Evolutionary conservation across 2,329 filamentous ascomycete species (phyloP).

Genomic region (Diaporthe sp.): DNA sequence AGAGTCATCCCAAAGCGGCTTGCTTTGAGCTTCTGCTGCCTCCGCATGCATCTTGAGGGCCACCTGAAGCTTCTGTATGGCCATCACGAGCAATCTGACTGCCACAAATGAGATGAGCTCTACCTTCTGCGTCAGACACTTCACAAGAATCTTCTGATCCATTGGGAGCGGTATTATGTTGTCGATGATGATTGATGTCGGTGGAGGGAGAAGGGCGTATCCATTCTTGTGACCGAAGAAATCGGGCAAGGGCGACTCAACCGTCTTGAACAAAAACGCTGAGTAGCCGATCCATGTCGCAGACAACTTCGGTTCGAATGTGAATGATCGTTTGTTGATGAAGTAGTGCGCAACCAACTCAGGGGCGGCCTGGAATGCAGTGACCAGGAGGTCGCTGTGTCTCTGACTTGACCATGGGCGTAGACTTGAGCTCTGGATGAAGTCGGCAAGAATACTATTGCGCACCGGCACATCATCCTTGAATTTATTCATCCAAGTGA

Average conservation of each 20-base stretch:
- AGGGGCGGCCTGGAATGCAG: slow-evolving; percentile 84
- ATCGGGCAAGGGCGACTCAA: slow-evolving; percentile 79
- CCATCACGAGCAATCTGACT: slow-evolving; percentile 80
- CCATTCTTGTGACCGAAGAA: slow-evolving; percentile 76
- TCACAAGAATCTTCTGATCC: slow-evolving; percentile 81
- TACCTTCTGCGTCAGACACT: slow-evolving; percentile 83
- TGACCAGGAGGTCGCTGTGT: slow-evolving; percentile 84
- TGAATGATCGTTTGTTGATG: slow-evolving; percentile 80
- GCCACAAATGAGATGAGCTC: slow-evolving; percentile 88
- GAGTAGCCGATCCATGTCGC: slow-evolving; percentile 96
- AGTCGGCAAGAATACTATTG: slow-evolving; percentile 83
- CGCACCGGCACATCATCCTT: slow-evolving; percentile 77
- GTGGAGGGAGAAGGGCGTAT: slow-evolving; percentile 79
- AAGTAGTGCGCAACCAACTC: slow-evolving; percentile 94
- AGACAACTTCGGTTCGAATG: slow-evolving; percentile 91
- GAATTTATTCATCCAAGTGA: slow-evolving; percentile 78
- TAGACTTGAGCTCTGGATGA: slow-evolving; percentile 80
- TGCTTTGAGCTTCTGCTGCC: slow-evolving; percentile 50
- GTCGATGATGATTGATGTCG: slow-evolving; percentile 83
- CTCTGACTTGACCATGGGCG: slow-evolving; percentile 85
- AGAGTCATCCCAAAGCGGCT: slow-evolving; percentile 76
- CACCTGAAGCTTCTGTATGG: slow-evolving; percentile 80
- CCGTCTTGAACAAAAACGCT: slow-evolving; percentile 85
- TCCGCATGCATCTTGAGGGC: slow-evolving; percentile 73
- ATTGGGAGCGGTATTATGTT: slow-evolving; percentile 88